Evolutionary conservation across 2,329 filamentous ascomycete genomes (phyloP), one percentile per base, ranked within the genome.

Genomic region (Nemania sp.): DNA sequence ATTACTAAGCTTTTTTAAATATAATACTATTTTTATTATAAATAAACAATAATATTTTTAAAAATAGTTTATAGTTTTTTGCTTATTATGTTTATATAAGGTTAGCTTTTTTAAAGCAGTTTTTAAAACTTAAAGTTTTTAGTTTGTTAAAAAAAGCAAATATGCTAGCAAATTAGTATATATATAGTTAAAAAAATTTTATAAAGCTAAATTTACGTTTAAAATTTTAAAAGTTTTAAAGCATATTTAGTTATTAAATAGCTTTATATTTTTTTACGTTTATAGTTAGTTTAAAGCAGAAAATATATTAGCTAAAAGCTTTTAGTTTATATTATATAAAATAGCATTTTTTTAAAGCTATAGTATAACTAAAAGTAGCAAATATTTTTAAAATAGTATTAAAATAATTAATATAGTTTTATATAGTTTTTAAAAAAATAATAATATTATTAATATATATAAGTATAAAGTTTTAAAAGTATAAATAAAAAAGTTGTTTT

Each of bases 101-200:
- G 13, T 58, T 58, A 32, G 41, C n/a, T 58, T 58, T 58, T 24
- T 58, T 58, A 27, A 58, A 58, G 11, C 8, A 58, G 20, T 47
- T 47, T 47, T 58, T 58, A 58, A 58, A 58, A 11, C 8, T 58
- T 32, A 58, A n/a, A 2, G 7, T 58, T 47, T 58, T 58, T 29
- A 58, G 18, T 22, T 47, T 32, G 24, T 47, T 58, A 15, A 49
- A 32, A 7, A 58, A 47, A 1, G 1, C 7, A 27, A 6, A 1
- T 43, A 56, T 58, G 3, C 4, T 49, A 13, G 11, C 18, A 24
- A 32, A 58, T 49, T 47, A 58, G 22, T 55, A 55, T 38, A 55
- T 55, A 41, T 55, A 38, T 13, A 24, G 6, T 24, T 24, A 18
- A 38, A 38, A 55, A 38, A 22, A 55, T 22, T 20, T 41, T 55